Evolutionary conservation across 139 green algal species (phyloP).

Genomic region (Ostreobium quekettii): DNA sequence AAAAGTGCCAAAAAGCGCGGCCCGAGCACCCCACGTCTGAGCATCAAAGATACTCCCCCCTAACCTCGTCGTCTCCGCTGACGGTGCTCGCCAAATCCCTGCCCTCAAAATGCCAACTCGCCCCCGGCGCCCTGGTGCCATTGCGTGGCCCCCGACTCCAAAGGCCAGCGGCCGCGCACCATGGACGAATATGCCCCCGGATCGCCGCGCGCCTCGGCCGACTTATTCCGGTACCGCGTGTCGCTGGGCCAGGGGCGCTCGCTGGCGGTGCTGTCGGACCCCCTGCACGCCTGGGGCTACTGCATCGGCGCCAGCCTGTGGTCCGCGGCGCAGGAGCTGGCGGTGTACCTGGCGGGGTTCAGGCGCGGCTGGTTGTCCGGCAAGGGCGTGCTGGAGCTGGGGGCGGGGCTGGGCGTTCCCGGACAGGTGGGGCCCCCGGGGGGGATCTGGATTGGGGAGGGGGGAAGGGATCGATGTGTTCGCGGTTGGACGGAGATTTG

Average conservation of each 20-base stretch:
- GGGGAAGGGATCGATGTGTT: no score
- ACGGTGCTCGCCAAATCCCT: background rate
- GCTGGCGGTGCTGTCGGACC: background rate
- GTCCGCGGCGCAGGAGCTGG: background rate
- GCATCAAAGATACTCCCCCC: background rate
- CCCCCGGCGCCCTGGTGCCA: background rate
- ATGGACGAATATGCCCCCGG: background rate
- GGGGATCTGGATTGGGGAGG: no score
- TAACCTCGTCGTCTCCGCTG: background rate
- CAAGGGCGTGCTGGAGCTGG: background rate
- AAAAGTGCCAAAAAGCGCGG: background rate
- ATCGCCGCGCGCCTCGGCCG: background rate
- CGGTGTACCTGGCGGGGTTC: background rate
- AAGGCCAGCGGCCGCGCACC: background rate
- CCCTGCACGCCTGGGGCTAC: background rate
- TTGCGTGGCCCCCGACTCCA: background rate
- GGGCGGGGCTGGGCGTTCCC: background rate
- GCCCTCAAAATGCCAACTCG: background rate
- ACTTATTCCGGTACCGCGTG: background rate
- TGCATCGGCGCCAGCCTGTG: background rate
- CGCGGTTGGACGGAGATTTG: no score
- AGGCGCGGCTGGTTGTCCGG: background rate
- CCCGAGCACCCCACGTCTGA: background rate
- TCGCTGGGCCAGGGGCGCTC: background rate
- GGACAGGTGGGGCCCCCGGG: slow-evolving; percentile 4